Conservation (phyloP, 768 basidiomycete species). For the Tylopilus subfusipes region DNA sequence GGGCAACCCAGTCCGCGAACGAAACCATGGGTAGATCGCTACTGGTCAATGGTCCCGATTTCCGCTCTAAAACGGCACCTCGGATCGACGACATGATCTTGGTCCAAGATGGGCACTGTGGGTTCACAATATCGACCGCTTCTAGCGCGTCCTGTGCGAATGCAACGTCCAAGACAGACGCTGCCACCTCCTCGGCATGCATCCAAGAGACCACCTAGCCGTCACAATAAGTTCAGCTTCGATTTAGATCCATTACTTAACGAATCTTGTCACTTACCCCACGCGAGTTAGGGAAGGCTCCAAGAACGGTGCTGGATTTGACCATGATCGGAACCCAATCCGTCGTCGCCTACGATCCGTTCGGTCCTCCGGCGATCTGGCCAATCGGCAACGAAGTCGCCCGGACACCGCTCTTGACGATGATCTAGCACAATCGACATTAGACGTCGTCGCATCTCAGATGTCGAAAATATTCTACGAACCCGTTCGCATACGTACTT, state of each 20-base stretch:
- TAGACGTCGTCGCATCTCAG: no score
- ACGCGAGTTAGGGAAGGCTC: not conserved
- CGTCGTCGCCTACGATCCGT: not conserved
- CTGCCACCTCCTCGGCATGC: not conserved
- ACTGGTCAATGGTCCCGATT: not conserved
- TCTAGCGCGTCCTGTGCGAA: not conserved
- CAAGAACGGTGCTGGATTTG: not conserved
- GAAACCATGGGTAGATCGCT: not conserved
- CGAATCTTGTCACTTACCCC: not conserved
- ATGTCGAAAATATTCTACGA: no score
- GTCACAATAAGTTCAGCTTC: not conserved
- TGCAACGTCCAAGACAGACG: not conserved
- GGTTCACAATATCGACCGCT: not conserved
- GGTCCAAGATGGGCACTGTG: not conserved
- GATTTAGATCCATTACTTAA: not conserved
- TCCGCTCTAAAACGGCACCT: not conserved
- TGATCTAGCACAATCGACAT: not conserved
- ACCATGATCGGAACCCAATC: not conserved
- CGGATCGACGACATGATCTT: not conserved
- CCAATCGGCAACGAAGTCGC: not conserved
- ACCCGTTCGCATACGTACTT: slow-evolving; percentile 39
- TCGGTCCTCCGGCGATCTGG: not conserved
- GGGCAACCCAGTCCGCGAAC: not conserved
- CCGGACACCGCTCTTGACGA: not conserved
- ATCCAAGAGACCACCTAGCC: not conserved